Percentiles rank a stretch among this genome's conserved stretches.
phyloP scores from a whole-genome alignment of 1,284 basidiomycete species.

The Cutaneotrichosporon sp. region DNA sequence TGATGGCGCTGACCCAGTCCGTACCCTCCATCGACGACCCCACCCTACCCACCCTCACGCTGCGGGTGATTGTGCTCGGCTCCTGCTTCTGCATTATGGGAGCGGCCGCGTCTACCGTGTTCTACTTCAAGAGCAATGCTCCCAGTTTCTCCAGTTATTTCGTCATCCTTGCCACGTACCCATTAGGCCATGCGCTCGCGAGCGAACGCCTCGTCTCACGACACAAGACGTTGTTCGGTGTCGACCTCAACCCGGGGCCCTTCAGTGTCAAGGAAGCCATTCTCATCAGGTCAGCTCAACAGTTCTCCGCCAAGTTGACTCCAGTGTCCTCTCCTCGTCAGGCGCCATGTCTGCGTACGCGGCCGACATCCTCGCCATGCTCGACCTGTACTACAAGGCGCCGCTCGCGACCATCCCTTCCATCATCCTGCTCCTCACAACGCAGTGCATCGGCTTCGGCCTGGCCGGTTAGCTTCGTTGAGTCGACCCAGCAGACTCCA shows the following conservation, averaged over 20 bases:
- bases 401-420: conserved; percentile 49
- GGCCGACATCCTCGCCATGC: conserved; percentile 55
- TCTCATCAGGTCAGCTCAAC: conserved; percentile 41
- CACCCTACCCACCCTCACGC: conserved; percentile 56
- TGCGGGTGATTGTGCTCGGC: conserved; percentile 58
- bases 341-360: conserved; percentile 55
- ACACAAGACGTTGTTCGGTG: conserved; percentile 35
- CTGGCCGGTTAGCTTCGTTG: conserved; percentile 52
- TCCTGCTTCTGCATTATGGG: conserved; percentile 58
- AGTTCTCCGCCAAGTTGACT: conserved; percentile 1
- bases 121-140: conserved; percentile 56
- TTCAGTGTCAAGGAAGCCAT: conserved; percentile 56
- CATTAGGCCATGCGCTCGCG: conserved; percentile 53
- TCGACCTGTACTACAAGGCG: conserved; percentile 54
- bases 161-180: conserved; percentile 57
- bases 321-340: conserved; percentile 56
- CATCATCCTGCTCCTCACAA: conserved; percentile 59
- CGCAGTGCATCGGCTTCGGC: conserved; percentile 59
- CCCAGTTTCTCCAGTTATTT: conserved; percentile 59
- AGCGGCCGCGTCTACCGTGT: conserved; percentile 55
- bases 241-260: conserved; percentile 56
- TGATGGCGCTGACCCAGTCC: conserved; percentile 34
- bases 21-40: conserved; percentile 60
- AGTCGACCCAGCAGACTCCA: conserved; percentile 10
- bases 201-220: conserved; percentile 39